A percentile compares a stretch with the other conserved stretches of the same genome.
Conservation (phyloP, 129 eudicot genomes). For the Centrapalus pauciflorus region DNA sequence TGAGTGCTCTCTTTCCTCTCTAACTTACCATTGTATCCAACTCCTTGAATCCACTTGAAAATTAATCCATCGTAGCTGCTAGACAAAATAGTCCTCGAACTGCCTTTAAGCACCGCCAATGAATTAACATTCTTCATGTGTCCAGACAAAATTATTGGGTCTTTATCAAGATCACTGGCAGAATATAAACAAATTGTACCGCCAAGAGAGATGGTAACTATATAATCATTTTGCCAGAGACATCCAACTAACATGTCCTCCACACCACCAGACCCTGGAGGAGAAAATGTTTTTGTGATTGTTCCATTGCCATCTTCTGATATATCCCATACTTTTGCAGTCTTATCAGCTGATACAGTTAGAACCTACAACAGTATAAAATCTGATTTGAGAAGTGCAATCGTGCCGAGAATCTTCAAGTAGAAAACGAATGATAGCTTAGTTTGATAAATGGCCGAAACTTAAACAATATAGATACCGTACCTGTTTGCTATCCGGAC, state of each 20-base stretch:
- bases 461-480: too few species aligned
- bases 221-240: conserved; percentile 82
- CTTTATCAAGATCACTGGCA: conserved; percentile 70
- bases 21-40: conserved; percentile 65
- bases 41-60: conserved; percentile 70
- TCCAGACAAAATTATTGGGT: conserved; percentile 67
- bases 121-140: conserved; percentile 88
- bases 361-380: too few species aligned
- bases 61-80: conserved; percentile 91
- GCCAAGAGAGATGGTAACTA: conserved; percentile 90
- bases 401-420: too few species aligned
- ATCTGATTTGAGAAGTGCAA: too few species aligned
- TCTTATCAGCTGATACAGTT: conserved; percentile 93
- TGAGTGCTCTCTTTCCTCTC: conserved; percentile 65
- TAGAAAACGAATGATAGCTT: too few species aligned
- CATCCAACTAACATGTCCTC: conserved; percentile 98
- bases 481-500: conserved; percentile 93
- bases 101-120: conserved; percentile 52
- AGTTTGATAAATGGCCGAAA: too few species aligned
- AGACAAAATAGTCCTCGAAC: conserved; percentile 54
- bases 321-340: conserved; percentile 86
- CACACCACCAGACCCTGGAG: conserved; percentile 80
- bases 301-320: conserved; percentile 71
- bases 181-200: conserved; percentile 74
- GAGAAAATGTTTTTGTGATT: conserved; percentile 50